A percentile compares a stretch with the other conserved stretches of the same genome.
Conservation (phyloP, 352 stramenopile genomes). For the Globisporangium acanthophoron region DNA sequence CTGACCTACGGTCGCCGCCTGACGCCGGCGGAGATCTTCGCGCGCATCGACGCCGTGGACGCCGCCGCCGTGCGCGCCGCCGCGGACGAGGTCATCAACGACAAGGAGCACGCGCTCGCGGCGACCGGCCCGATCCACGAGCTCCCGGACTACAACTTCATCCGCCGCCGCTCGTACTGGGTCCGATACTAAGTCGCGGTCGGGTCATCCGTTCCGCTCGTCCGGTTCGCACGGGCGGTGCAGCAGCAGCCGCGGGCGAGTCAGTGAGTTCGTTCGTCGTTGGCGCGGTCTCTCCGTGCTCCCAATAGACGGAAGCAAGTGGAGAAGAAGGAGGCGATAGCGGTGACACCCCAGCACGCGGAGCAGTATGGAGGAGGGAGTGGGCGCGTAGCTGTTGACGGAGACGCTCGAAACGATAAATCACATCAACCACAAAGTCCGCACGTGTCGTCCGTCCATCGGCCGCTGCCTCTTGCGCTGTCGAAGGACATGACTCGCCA, state of each 20-base stretch:
- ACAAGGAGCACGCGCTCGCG: conserved; percentile 98
- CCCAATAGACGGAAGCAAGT: conserved; percentile 27
- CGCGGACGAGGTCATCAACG: conserved; percentile 92
- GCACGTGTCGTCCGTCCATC: background rate
- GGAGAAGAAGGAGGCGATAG: conserved; percentile 10
- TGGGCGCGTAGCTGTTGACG: conserved; percentile 22
- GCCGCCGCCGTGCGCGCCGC: conserved; percentile 89
- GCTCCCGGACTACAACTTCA: conserved; percentile 99
- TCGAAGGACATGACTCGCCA: no score
- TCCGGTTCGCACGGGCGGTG: conserved; percentile 6
- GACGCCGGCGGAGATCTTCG: conserved; percentile 98
- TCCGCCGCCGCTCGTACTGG: conserved; percentile 98
- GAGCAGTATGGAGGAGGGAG: conserved; percentile 16
- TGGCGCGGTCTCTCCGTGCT: conserved; percentile 9
- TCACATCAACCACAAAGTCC: background rate
- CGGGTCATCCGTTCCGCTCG: conserved; percentile 5
- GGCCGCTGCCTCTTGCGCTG: background rate
- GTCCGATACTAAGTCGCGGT: conserved; percentile 78
- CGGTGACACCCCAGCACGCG: no score
- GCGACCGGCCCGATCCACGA: conserved; percentile 98
- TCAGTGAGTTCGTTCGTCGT: conserved; percentile 11
- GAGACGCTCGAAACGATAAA: conserved; percentile 14
- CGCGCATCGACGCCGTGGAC: conserved; percentile 98
- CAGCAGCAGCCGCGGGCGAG: no score
- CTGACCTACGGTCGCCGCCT: conserved; percentile 96